Conservation (phyloP, 768 basidiomycete genomes). For the Auriscalpium vulgare region DNA sequence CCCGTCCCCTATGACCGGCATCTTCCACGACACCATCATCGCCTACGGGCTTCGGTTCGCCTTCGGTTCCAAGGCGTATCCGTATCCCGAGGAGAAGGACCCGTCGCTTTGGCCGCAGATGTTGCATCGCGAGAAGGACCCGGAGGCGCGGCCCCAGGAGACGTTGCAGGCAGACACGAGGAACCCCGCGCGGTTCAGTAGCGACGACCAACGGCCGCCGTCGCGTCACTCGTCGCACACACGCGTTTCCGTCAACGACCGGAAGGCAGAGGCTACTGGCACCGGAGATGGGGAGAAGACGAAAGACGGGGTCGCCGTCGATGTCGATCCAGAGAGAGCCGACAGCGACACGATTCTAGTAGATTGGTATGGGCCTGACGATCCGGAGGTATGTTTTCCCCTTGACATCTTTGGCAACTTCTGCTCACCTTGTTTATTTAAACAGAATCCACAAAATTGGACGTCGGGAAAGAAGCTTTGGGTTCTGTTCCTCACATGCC, state of each 20-base stretch:
- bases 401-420: not conserved
- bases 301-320: not conserved
- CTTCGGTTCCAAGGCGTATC: slow-evolving; percentile 15
- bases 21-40: slow-evolving; percentile 21
- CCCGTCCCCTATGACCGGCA: slow-evolving; percentile 2
- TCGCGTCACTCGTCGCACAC: too few relatives aligned
- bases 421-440: not conserved
- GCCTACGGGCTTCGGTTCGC: slow-evolving; percentile 21
- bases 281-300: too few relatives aligned
- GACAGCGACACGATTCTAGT: slow-evolving; percentile 9
- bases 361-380: slow-evolving; percentile 15
- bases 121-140: not conserved
- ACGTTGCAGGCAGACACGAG: not conserved
- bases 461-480: slow-evolving; percentile 20
- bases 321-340: not conserved
- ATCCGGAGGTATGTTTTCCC: not conserved
- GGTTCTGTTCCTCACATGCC: slow-evolving; percentile 21
- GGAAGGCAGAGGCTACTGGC: too few relatives aligned
- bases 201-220: too few relatives aligned
- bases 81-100: slow-evolving; percentile 7
- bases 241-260: too few relatives aligned
- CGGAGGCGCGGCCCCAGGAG: not conserved
- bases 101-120: slow-evolving; percentile 3
- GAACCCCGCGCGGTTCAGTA: too few relatives aligned
- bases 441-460: slow-evolving; percentile 16